Conservation (phyloP, 805 yeast genomes). For the Maudiozyma turicensis region DNA sequence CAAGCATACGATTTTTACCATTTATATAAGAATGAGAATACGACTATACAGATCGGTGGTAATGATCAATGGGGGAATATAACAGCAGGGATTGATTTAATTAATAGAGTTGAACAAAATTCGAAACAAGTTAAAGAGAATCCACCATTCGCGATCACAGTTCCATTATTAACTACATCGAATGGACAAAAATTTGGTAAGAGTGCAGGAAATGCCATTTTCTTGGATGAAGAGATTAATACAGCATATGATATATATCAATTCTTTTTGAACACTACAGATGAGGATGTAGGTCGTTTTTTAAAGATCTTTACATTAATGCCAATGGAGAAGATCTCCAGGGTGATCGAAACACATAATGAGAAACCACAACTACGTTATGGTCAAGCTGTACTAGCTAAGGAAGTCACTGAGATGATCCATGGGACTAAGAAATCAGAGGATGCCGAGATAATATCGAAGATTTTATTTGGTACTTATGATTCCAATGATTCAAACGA, state of each 20-base stretch:
- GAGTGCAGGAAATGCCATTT: conserved; percentile 93
- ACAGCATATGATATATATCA: conserved; percentile 78
- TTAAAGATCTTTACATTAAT: conserved; percentile 72
- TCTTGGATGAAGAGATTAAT: conserved; percentile 67
- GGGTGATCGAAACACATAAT: conserved; percentile 43
- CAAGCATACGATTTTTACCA: conserved; percentile 94
- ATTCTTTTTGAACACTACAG: conserved; percentile 70
- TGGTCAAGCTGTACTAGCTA: conserved; percentile 73
- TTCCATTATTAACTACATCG: conserved; percentile 79
- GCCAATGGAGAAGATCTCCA: conserved; percentile 51
- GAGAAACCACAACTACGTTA: conserved; percentile 50
- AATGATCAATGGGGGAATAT: conserved; percentile 98
- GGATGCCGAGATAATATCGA: conserved; percentile 56
- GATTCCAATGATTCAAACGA: conserved; percentile 7
- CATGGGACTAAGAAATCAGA: conserved; percentile 76
- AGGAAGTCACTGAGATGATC: conserved; percentile 76
- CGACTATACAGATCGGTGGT: conserved; percentile 83
- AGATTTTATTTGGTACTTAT: conserved; percentile 41
- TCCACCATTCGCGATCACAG: conserved; percentile 71
- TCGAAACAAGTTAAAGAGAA: conserved; percentile 12
- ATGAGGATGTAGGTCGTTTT: conserved; percentile 59
- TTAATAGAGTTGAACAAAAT: conserved; percentile 40
- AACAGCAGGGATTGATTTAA: conserved; percentile 88
- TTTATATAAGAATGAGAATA: conserved; percentile 47
- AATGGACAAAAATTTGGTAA: conserved; percentile 93